A percentile compares a stretch with the other conserved stretches of the same genome.
Conservation (phyloP, 441 rosid genomes). For the Bruguiera hainesii region DNA sequence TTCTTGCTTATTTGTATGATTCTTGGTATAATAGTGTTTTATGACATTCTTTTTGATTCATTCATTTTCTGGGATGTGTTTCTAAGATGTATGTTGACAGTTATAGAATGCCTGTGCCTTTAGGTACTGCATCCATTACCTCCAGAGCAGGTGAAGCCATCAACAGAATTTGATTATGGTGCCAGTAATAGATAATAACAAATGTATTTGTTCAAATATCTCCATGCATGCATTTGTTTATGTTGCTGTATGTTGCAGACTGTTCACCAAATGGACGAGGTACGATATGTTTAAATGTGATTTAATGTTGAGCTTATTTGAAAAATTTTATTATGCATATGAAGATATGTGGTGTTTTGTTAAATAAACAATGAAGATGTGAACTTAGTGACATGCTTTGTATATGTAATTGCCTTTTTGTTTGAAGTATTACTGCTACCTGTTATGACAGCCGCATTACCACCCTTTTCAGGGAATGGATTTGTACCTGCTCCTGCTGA, state of each 20-base stretch:
- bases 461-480: conserved; percentile 46
- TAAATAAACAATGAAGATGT: neutral
- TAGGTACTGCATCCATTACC: conserved; percentile 85
- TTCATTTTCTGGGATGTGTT: too few species aligned
- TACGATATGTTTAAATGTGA: conserved; percentile 18
- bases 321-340: neutral
- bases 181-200: conserved; percentile 48
- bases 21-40: neutral
- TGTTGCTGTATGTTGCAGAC: conserved; percentile 36
- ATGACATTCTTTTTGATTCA: neutral
- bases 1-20: too few species aligned
- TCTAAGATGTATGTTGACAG: neutral
- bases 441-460: neutral
- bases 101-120: conserved; percentile 11
- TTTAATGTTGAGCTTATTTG: neutral
- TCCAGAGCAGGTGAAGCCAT: conserved; percentile 67
- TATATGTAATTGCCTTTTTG: too few species aligned
- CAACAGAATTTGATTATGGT: conserved; percentile 57
- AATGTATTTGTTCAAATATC: neutral
- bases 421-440: neutral
- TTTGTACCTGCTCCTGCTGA: conserved; percentile 38
- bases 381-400: neutral
- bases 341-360: neutral
- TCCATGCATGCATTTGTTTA: neutral
- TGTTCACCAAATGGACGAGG: conserved; percentile 78